A percentile compares a stretch with the other conserved stretches of the same genome.
Conservation (phyloP, 2,329 filamentous ascomycete species). For the Blastomyces parvus region DNA sequence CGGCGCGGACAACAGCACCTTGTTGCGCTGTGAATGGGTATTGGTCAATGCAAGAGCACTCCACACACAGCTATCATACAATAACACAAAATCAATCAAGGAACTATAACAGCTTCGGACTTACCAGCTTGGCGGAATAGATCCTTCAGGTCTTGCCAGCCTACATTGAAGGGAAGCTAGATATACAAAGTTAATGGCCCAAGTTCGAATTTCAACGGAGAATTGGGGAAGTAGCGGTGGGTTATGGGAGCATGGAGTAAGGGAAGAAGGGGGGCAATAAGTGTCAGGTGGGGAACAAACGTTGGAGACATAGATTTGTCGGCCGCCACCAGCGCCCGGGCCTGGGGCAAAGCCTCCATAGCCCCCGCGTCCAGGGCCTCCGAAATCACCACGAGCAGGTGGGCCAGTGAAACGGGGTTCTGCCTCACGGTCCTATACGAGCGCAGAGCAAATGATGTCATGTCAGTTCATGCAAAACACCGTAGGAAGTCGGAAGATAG, state of each 20-base stretch:
- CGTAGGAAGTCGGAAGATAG: not conserved
- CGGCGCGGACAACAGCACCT: conserved; percentile 81
- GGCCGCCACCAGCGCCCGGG: conserved; percentile 53
- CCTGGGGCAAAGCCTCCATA: conserved; percentile 37
- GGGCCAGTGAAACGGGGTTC: conserved; percentile 90
- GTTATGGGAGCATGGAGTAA: not conserved
- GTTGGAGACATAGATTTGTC: conserved; percentile 96
- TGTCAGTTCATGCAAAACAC: conserved; percentile 10
- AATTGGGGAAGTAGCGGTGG: conserved; percentile 7
- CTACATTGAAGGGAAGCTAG: conserved; percentile 92
- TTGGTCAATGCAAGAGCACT: conserved; percentile 23
- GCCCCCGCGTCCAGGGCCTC: conserved; percentile 45
- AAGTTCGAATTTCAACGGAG: conserved; percentile 15
- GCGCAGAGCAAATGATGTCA: conserved; percentile 1
- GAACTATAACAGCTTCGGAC: conserved; percentile 31
- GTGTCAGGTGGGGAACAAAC: conserved; percentile 56
- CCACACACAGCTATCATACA: conserved; percentile 8
- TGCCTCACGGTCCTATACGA: conserved; percentile 77
- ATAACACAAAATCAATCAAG: conserved; percentile 1
- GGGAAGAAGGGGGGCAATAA: not conserved
- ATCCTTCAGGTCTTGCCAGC: conserved; percentile 98
- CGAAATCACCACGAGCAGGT: conserved; percentile 55
- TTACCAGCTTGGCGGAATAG: conserved; percentile 95
- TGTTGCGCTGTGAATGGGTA: conserved; percentile 36
- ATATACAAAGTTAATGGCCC: conserved; percentile 30